Base-by-base conservation (phyloP, 495 filamentous ascomycete genomes). In the Penicillium verhagenii region DNA sequence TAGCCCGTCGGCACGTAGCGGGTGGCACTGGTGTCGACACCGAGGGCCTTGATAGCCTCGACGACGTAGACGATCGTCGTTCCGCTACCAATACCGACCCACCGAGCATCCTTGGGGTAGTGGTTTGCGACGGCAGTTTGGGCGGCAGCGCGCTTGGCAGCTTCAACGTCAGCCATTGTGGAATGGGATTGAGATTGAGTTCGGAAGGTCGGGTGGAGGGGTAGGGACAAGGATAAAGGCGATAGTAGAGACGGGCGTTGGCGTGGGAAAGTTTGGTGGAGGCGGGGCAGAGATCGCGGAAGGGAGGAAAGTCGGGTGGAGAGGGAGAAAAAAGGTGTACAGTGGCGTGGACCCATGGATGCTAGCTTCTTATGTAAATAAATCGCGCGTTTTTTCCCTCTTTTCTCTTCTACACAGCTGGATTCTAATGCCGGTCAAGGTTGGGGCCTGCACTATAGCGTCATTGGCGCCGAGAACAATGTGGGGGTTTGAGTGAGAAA, bases 41-140 rank as follows among this genome's bases (percentile, higher is more conserved):
- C 82, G 29, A 87, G 81, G 21, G 82, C 83, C 57, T 87, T 86
- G 72, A 98, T 98, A 35, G 92, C 92, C 63, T 96, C 90, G 47
- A 98, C 92, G 13, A 97, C 94, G 72, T 96, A 95, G 61, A 95
- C 85, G 29, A 98, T 91, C 1, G 94, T 98, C 49, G 86, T 91
- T 53, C 94, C 94, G 52, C 87, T 92, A 50, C 94, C 94, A 71
- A 98, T 97, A 59, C 94, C 94, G 59, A 97, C 83, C 67, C 86
- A 88, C 50, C 78, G 82, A 65, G 86, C 87, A 49, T 78, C 61
- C 45, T 85, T 76, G 39, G 82, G 77, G 72, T 96, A 93, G 78
- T 97, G 84, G 54, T 94, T 91, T 10, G 80, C 73, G 18, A 98
- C 92, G 50, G 94, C 95, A 53, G 85, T 82, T 69, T 76, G 83